Base-by-base conservation (phyloP, 2,329 filamentous ascomycete genomes). In the Botrytis galanthina region DNA sequence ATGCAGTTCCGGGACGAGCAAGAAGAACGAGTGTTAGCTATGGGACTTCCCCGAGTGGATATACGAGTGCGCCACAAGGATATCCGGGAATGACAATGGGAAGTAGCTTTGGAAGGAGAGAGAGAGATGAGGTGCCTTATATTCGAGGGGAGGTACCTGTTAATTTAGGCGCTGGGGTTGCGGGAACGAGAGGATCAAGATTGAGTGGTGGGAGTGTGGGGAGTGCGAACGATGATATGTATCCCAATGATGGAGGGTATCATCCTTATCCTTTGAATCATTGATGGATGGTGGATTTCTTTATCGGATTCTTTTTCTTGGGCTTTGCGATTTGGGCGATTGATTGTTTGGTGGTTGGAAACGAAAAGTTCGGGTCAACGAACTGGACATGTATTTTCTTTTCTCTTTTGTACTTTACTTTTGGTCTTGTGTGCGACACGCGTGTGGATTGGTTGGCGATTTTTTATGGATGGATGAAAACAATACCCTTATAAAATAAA, bases 211-310 rank as follows among this genome's bases (percentile, higher is more conserved):
- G 39, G n/a, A 44, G 61, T 39, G 67, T 35, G 57, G 71, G 64
- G 57, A 74, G 51, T 54, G 51, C 46, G 37, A 62, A 29, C 20
- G 70, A 71, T 60, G 32, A 69, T 44, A 20, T 64, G 51, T 75
- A 67, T 61, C 73, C 73, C 5, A 76, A 76, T 69, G 79, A 80
- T 76, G 79, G 79, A 60, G 77, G 74, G 37, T 80, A 80, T 73
- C 78, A 80, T 73, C 73, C 48, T n/a, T 72, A 75, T 66, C 74
- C 74, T 37, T 44, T 75, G 42, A 67, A 51, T 32, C 39, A 18
- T 46, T 61, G 8, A 70, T 22, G 39, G 37, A 32, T 12, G 14
- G 9, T 39, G 9, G 12, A 32, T 51, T 66, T n/a, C 29, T 44
- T 29, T 37, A 14, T 32, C n/a, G 48, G 46, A 29, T 12, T 22